Evolutionary conservation across 805 yeast species (phyloP), one percentile per base, ranked within the genome.

Genomic region (Wickerhamiella alocasiicola): DNA sequence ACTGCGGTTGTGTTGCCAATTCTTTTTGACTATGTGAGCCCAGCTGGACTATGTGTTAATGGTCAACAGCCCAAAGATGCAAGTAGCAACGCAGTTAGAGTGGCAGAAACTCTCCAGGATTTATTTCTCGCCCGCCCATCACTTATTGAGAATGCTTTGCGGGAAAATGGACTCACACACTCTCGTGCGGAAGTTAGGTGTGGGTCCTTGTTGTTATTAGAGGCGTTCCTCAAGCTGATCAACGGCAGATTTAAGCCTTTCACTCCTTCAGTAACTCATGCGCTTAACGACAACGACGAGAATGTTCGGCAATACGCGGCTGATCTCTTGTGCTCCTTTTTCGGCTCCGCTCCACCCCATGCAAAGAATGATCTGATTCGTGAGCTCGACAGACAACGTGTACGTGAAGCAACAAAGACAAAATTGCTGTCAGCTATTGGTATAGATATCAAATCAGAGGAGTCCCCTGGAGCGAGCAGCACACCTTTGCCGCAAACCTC

Each of bases 331-430:
- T 48, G 59, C 1, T 37, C 53, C 6, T 64, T 67, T 39, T 70
- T 69, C 55, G 57, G 50, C 32, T 60, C 60, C 42, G 59, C 60
- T 3, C 43, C 49, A 24, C 52, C 52, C 25, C 59, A 59, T 12
- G 74, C 74, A 27, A 65, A 63, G 46, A 57, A 55, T 23, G 77
- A 72, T 45, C 59, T 76, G 27, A 53, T 62, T 6, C 55, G 55
- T 24, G 71, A 67, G 25, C 47, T 76, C 43, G 55, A 57, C 13
- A 42, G 54, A 3, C 61, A 63, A 34, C 39, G 41, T 11, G 37
- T 50, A 5, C 27, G 41, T 9, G 26, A 32, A 11, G 11, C 9
- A 23, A 23, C 11, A 7, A 11, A 7, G 9, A 11, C 9, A 7
- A 7, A 7, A 23, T 7, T 23, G 7, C 7, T 23, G 7, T 7